Evolutionary conservation across 2,329 filamentous ascomycete genomes (phyloP).

Genomic region (Epichloe gansuensis): DNA sequence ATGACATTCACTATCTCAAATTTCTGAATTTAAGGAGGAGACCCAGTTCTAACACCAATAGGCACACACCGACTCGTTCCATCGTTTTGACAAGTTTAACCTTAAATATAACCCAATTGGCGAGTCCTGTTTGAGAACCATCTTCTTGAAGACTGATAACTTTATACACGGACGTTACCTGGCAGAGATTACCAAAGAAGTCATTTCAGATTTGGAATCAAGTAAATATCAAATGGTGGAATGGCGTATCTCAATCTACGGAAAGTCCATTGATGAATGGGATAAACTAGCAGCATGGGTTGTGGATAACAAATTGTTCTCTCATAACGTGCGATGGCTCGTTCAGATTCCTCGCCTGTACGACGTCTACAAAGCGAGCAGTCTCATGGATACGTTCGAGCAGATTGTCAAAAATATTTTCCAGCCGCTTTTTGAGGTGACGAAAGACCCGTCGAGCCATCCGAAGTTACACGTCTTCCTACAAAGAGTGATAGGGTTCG

Average conservation of each 20-base stretch:
- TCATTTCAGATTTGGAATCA: constrained; percentile 91
- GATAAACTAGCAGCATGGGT: constrained; percentile 97
- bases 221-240: constrained; percentile 99
- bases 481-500: constrained; percentile 90
- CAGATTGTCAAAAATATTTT: constrained; percentile 87
- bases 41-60: constrained; percentile 18
- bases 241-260: constrained; percentile 97
- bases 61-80: constrained; percentile 95
- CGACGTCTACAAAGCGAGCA: constrained; percentile 86
- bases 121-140: constrained; percentile 89
- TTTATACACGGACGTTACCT: constrained; percentile 92
- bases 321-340: constrained; percentile 93
- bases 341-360: constrained; percentile 91
- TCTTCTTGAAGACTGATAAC: constrained; percentile 98
- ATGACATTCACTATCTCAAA: neutral
- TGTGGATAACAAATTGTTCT: constrained; percentile 94
- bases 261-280: constrained; percentile 86
- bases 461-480: constrained; percentile 92
- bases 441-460: constrained; percentile 71
- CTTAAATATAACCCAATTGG: constrained; percentile 97
- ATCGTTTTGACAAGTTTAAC: constrained; percentile 99
- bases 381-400: constrained; percentile 80
- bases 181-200: constrained; percentile 95
- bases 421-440: constrained; percentile 88
- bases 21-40: neutral